Conservation (phyloP, 1,139 yeast species). For the Protomyces gravidus region DNA sequence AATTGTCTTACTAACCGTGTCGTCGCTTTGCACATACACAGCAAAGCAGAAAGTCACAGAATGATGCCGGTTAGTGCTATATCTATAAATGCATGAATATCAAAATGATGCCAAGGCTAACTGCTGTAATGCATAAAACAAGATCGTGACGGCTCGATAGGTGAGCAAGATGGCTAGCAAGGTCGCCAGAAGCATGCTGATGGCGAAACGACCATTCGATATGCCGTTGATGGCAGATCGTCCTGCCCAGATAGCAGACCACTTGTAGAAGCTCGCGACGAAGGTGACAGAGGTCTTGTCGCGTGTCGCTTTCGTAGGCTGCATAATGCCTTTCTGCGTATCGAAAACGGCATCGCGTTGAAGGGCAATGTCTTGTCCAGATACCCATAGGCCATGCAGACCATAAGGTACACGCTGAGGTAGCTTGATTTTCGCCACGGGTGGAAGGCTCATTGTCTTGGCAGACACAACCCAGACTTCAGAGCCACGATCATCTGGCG, state of each 20-base stretch:
- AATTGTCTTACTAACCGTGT: no score
- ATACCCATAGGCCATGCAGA: conserved; percentile 27
- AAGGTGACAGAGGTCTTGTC: conserved; percentile 13
- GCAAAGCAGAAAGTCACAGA: no score
- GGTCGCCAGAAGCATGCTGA: conserved; percentile 2
- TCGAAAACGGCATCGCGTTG: conserved; percentile 13
- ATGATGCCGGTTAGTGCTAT: no score
- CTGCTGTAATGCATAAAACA: background rate
- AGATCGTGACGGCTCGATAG: conserved; percentile 1
- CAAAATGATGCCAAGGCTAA: background rate
- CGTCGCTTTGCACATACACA: no score
- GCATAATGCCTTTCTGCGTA: conserved; percentile 3
- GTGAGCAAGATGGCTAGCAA: conserved; percentile 5
- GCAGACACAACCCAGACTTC: conserved; percentile 27
- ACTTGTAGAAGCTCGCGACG: conserved; percentile 20
- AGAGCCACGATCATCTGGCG: conserved; percentile 14
- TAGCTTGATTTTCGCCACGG: conserved; percentile 8
- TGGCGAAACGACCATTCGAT: conserved; percentile 9
- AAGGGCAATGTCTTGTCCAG: conserved; percentile 13
- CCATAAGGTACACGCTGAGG: conserved; percentile 29
- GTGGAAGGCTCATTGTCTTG: conserved; percentile 9
- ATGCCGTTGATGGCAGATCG: conserved; percentile 8
- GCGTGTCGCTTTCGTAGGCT: conserved; percentile 12
- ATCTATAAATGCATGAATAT: no score
- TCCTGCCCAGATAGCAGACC: conserved; percentile 19